These are phyloP conservation scores for Paramyrothecium roridum DNA, from an alignment of 2,329 filamentous ascomycete species.

Conservation along the genomic window DNA sequence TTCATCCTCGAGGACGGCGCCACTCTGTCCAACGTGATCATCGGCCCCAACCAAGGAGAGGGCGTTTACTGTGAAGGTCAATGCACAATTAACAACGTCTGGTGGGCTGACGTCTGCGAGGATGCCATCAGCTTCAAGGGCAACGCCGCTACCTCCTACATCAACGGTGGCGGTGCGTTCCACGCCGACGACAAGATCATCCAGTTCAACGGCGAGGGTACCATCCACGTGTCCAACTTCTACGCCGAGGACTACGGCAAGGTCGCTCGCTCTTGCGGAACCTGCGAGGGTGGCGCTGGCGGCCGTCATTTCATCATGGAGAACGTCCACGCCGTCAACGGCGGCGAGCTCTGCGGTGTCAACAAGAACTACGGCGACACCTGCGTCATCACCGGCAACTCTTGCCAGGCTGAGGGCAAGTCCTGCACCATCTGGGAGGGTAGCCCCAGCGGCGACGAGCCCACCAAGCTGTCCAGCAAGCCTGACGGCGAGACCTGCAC, in stretches of 20 bases:
- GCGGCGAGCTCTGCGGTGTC: slow-evolving; percentile 40
- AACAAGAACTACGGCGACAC: slow-evolving; percentile 33
- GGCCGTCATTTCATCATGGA: slow-evolving; percentile 41
- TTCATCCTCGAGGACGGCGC: slow-evolving; percentile 38
- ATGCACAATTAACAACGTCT: slow-evolving; percentile 38
- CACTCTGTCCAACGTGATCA: slow-evolving; percentile 41
- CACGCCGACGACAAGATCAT: slow-evolving; percentile 42
- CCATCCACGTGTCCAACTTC: slow-evolving; percentile 35
- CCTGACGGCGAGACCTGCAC: neutral
- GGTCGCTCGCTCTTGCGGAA: slow-evolving; percentile 22
- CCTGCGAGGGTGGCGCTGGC: slow-evolving; percentile 23
- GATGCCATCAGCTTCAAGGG: slow-evolving; percentile 29
- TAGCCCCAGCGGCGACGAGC: neutral
- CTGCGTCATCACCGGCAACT: neutral
- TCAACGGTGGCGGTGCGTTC: slow-evolving; percentile 41
- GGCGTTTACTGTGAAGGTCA: slow-evolving; percentile 41
- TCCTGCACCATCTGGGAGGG: slow-evolving; percentile 1
- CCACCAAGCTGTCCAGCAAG: neutral
- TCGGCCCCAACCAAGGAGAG: slow-evolving; percentile 39
- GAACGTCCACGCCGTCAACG: slow-evolving; percentile 32
- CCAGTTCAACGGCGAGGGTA: slow-evolving; percentile 45
- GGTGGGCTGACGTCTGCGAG: slow-evolving; percentile 36
- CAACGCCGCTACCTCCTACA: slow-evolving; percentile 28
- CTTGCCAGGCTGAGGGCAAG: neutral
- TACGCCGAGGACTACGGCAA: slow-evolving; percentile 46